Evolutionary conservation across 1,139 yeast genomes (phyloP), one percentile per base, ranked within the genome.

Genomic region (Suhomyces taliae): DNA sequence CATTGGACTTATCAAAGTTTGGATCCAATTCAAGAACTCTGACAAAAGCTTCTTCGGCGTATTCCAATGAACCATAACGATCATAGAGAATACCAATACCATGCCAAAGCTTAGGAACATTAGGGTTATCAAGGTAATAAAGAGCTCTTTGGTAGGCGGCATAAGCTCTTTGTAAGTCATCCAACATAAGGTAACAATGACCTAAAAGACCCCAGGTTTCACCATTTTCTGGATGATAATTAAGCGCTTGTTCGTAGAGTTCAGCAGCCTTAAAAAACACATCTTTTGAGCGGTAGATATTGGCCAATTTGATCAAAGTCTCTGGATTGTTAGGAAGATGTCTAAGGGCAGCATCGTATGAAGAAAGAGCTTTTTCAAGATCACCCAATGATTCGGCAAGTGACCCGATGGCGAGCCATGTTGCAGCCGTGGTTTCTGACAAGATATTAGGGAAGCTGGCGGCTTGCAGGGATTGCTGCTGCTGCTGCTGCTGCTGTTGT

Each of bases 131-230:
- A 64, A 91, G 72, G 63, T 90, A 93, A 65, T 89, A 87, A 49
- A 93, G 75, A 1, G 99, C 98, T 63, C 95, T 90, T 70, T 93
- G 99, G 69, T 93, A 93, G 9, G 98, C 97, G 41, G 93, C 87
- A 66, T 93, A 93, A 2, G 98, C 97, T 57, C 96, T 81, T 66
- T 90, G 97, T 54, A 93, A 77, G 62, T 93, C 98, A 66, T 93
- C 99, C 70, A 91, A 76, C 97, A 93, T 93, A 58, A 93, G 73
- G 63, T 90, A 95, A 69, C 99, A 95, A 69, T 93, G 99, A 43
- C 99, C 98, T 55, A 93, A 74, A 27, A 95, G 79, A 0, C 98
- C 98, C 99, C 99, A 93, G 37, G 95, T 89, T 60, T 91, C 98
- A 49, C 98, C 97, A 56, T 90, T 86, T 64, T 88, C 93, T 19